Evolutionary conservation across 257 asterid species (phyloP).

Genomic region (Przewalskia tangutica): DNA sequence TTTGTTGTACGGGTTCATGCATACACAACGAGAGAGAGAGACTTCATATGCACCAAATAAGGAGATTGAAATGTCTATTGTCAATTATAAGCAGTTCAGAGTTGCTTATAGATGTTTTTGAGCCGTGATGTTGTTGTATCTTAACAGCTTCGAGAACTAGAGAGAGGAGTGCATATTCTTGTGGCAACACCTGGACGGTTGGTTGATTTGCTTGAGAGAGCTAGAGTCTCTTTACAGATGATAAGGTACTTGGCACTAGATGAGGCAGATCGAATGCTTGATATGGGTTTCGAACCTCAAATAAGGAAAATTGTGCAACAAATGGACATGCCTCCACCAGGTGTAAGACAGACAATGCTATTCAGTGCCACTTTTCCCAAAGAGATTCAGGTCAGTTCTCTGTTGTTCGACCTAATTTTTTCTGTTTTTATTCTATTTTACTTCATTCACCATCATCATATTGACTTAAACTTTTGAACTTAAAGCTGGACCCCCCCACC

Average conservation of each 20-base stretch:
- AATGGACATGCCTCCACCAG: conserved; percentile 98
- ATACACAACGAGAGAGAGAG: not conserved
- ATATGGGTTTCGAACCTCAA: conserved; percentile 99
- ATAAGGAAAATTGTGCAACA: conserved; percentile 92
- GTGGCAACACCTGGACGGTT: conserved; percentile 94
- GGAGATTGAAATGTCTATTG: not conserved
- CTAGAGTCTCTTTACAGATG: conserved; percentile 81
- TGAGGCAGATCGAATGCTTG: conserved; percentile 96
- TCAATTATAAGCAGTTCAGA: not conserved
- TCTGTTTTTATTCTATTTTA: not conserved
- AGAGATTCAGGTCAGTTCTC: conserved; percentile 75
- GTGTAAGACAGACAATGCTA: conserved; percentile 81
- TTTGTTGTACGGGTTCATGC: not conserved
- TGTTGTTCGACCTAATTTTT: not conserved
- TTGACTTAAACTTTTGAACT: not conserved
- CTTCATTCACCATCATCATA: not conserved
- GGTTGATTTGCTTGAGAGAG: conserved; percentile 94
- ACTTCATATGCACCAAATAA: not conserved
- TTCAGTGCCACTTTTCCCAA: conserved; percentile 95
- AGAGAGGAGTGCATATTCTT: conserved; percentile 90
- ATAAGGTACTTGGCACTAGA: conserved; percentile 79
- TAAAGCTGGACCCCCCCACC: not conserved
- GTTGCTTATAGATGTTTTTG: not conserved
- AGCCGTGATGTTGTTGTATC: not conserved
- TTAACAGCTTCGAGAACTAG: conserved; percentile 84